These are phyloP conservation scores for Pseudozyma flocculosa DNA, from an alignment of 1,284 basidiomycete genomes.

Conservation along the genomic window DNA sequence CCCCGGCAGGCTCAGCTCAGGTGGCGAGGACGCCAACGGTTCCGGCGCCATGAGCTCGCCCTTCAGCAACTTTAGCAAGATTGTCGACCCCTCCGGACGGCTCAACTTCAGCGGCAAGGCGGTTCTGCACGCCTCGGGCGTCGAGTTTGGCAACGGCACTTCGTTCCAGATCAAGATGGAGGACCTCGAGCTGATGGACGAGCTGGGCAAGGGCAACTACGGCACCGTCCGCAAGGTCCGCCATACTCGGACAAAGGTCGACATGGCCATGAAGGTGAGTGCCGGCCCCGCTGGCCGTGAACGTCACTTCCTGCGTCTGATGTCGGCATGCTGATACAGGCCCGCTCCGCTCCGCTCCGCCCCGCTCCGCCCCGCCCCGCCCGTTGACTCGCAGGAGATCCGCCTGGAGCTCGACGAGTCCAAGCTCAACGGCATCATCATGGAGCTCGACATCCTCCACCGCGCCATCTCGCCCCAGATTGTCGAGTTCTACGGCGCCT, in stretches of 20 bases:
- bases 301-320: too few relatives aligned
- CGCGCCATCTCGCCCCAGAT: constrained; percentile 87
- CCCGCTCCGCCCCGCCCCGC: too few relatives aligned
- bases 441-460: constrained; percentile 97
- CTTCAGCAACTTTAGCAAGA: constrained; percentile 89
- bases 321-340: background rate
- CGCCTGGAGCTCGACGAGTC: constrained; percentile 93
- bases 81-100: constrained; percentile 93
- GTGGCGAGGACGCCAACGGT: constrained; percentile 7
- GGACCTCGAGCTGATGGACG: constrained; percentile 80
- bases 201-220: constrained; percentile 93
- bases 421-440: constrained; percentile 93
- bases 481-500: constrained; percentile 97
- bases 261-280: constrained; percentile 96
- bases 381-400: constrained; percentile 72
- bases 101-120: constrained; percentile 94
- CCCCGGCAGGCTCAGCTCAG: constrained; percentile 59
- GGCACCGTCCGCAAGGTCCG: constrained; percentile 94
- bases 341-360: background rate
- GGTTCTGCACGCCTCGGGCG: constrained; percentile 84
- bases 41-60: constrained; percentile 66
- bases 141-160: constrained; percentile 90
- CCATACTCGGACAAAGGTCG: constrained; percentile 89
- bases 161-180: constrained; percentile 95
- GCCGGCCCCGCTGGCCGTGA: too few relatives aligned